Evolutionary conservation across 225 moss, liverwort and hornwort species (phyloP), one percentile per base, ranked within the genome.

Genomic region (Marchantia polymorpha): DNA sequence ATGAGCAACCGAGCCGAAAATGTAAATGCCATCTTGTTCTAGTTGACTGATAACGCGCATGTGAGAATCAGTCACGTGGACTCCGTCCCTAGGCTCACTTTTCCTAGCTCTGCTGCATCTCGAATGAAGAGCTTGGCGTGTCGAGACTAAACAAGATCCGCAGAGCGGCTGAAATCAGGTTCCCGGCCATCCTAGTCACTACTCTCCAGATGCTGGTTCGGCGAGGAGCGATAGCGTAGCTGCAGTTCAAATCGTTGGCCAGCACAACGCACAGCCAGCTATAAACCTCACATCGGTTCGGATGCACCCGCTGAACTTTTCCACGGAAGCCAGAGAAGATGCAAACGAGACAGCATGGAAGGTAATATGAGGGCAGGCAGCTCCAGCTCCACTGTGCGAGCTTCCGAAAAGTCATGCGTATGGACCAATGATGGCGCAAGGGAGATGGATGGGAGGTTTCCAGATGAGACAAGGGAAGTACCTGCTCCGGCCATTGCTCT

Each of bases 61-160:
- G 69, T 69, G 69, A 12, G 69, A 69, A 69, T 69, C 69, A 39
- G 39, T 69, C 69, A 69, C 69, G 47, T 69, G 69, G 69, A 69
- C 13, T 69, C 13, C 16, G 47, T 69, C 69, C 30, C 69, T n/a
- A 65, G 65, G n/a, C n/a, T 27, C 65, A n/a, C 22, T 23, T 65
- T 65, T 65, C 65, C 65, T 65, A 16, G 65, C 14, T 65, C 23
- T 65, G 2, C 1, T 7, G 65, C 8, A 19, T 65, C 65, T 65
- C 65, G 65, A 65, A n/a, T 11, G 25, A 13, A 39, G 29, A 16
- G 15, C 15, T 70, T 70, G 15, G 15, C 70, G 27, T 70, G 70
- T 70, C 70, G 47, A 70, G 9, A 12, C 65, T 10, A n/a, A 2
- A 65, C n/a, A 19, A 65, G 65, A 10, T 65, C 23, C 23, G 65